A percentile compares a stretch with the other conserved stretches of the same genome.
phyloP scores from a whole-genome alignment of 78 protist genomes.

The Emiliania huxleyi region DNA sequence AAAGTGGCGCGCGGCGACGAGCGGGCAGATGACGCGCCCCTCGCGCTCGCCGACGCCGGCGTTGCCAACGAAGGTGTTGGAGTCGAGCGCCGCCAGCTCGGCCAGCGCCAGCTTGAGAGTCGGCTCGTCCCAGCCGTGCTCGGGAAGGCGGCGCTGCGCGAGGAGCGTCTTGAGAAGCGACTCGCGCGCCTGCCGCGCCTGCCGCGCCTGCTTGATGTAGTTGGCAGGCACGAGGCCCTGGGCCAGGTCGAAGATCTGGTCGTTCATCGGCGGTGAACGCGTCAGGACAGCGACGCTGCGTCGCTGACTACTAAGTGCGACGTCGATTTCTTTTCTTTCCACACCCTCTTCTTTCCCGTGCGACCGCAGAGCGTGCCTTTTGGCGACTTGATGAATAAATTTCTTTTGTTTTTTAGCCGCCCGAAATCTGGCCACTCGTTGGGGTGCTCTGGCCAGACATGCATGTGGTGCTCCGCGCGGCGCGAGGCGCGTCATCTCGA shows the following conservation, averaged over 20 bases:
- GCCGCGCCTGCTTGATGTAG: slow-evolving; percentile 68
- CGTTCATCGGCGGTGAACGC: too few relatives aligned
- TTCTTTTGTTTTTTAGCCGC: too few relatives aligned
- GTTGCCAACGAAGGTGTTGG: slow-evolving; percentile 77
- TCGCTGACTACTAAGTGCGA: too few relatives aligned
- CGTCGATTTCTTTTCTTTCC: too few relatives aligned
- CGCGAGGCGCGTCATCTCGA: too few relatives aligned
- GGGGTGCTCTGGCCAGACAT: too few relatives aligned
- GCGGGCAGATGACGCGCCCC: slow-evolving; percentile 75
- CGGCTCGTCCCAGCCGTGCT: slow-evolving; percentile 77
- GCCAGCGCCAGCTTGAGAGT: slow-evolving; percentile 61
- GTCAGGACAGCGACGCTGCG: too few relatives aligned
- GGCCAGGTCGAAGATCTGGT: slow-evolving; percentile 47
- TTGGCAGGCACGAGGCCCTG: slow-evolving; percentile 52
- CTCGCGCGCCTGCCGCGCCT: slow-evolving; percentile 52
- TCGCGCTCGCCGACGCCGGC: slow-evolving; percentile 98
- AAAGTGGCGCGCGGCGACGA: slow-evolving; percentile 73
- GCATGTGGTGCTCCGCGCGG: too few relatives aligned
- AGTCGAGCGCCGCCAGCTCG: slow-evolving; percentile 84
- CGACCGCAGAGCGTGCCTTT: too few relatives aligned
- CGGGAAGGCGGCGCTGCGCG: slow-evolving; percentile 78
- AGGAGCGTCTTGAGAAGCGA: background rate
- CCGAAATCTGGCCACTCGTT: too few relatives aligned
- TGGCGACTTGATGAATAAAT: too few relatives aligned
- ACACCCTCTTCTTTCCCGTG: too few relatives aligned